Base-by-base conservation (phyloP, 2,329 filamentous ascomycete species). In the Coniella vitis region DNA sequence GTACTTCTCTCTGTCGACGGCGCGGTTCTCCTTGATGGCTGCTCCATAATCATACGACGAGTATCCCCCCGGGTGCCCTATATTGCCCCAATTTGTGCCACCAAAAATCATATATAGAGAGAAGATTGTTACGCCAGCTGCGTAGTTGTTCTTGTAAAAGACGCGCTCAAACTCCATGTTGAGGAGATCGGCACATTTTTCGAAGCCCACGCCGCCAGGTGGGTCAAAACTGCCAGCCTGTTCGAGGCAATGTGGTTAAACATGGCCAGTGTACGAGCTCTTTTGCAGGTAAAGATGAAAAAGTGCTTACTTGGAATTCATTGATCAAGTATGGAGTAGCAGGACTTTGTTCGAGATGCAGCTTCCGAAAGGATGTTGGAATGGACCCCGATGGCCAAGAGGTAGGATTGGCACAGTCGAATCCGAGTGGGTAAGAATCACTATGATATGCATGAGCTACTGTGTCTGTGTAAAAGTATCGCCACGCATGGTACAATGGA, bases 31-130 rank as follows among this genome's bases (percentile, higher is more conserved):
- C 7, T 44, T 31, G 14, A 48, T 54, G 29, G 44, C 52, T 43
- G 71, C 67, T 13, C 69, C 74, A 46, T 79, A 79, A 51, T 79
- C 76, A 40, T 78, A 78, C 0, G 72, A 75, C 0, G 76, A 80
- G 51, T 83, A 83, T 2, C 76, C 81, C 10, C 80, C 82, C 7
- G 83, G 75, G 55, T 88, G 81, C 0, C 86, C 84, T 4, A 88
- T 65, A 54, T 89, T 90, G 0, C 87, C 87, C 87, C 87, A 91
- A 61, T 91, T 93, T 0, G 87, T 90, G 4, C 87, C 87, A 13
- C 87, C 87, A 56, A 76, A 87, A 1, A 76, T 83, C 87, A 90
- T 90, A 62, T 90, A 90, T 1, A 89, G 60, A 55, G 83, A 90
- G 49, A 88, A 70, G 7, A 91, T 78, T 0, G 78, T 81, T 3